phyloP scores from a whole-genome alignment of 2,329 filamentous ascomycete genomes.

The Acephala macrosclerotiorum region DNA sequence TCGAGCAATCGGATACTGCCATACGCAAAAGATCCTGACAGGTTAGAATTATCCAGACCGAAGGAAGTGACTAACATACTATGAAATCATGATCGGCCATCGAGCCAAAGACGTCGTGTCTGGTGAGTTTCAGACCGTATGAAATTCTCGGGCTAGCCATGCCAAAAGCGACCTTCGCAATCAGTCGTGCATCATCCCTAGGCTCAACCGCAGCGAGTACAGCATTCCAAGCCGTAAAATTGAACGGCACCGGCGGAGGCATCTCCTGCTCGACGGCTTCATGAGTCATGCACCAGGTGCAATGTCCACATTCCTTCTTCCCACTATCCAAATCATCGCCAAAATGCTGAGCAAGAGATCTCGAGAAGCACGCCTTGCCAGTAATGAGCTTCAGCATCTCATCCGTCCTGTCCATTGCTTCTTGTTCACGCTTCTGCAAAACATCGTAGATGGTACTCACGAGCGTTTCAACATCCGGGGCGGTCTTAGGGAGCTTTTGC shows the following conservation, averaged over 20 bases:
- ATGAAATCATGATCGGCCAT: conserved; percentile 62
- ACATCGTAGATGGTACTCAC: conserved; percentile 56
- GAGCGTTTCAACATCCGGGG: conserved; percentile 52
- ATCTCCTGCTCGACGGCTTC: conserved; percentile 49
- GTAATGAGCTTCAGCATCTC: conserved; percentile 63
- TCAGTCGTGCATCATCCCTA: conserved; percentile 64
- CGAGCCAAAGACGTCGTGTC: conserved; percentile 55
- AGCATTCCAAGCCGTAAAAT: conserved; percentile 49
- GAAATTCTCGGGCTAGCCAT: conserved; percentile 64
- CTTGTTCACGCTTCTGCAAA: conserved; percentile 59
- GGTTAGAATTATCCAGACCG: not conserved
- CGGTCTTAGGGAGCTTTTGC: conserved; percentile 52
- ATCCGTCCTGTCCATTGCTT: conserved; percentile 58
- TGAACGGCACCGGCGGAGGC: conserved; percentile 48
- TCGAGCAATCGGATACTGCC: not conserved
- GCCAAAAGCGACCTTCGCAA: conserved; percentile 67
- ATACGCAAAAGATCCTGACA: not conserved
- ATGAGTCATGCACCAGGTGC: conserved; percentile 56
- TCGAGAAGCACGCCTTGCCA: conserved; percentile 57
- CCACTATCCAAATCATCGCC: conserved; percentile 57
- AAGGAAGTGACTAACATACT: conserved; percentile 43
- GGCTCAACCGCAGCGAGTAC: conserved; percentile 54
- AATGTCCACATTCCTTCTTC: conserved; percentile 59
- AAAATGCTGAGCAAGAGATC: conserved; percentile 61
- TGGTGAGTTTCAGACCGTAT: conserved; percentile 54